Percentiles rank a stretch among this genome's conserved stretches.
phyloP scores from a whole-genome alignment of 495 filamentous ascomycete genomes.

The Penicillium canariense region DNA sequence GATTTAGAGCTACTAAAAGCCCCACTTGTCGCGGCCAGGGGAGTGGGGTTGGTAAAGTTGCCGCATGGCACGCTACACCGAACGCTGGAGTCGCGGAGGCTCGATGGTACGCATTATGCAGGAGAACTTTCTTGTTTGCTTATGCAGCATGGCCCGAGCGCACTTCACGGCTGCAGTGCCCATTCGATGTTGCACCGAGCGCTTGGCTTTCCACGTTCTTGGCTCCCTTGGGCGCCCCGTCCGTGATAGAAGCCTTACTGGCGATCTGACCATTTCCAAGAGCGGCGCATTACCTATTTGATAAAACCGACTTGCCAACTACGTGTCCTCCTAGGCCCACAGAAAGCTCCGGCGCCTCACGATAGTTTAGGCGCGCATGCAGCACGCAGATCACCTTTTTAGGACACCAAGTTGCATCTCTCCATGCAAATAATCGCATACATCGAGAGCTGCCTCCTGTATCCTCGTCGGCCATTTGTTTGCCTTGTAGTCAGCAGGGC shows the following conservation, averaged over 20 bases:
- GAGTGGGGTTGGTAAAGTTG: not conserved
- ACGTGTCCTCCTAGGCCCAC: not conserved
- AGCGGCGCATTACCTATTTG: not conserved
- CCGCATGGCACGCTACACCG: not conserved
- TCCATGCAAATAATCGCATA: constrained; percentile 1
- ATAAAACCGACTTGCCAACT: not conserved
- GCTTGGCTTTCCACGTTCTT: constrained; percentile 15
- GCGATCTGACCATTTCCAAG: not conserved
- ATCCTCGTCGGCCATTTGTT: not conserved
- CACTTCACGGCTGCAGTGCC: not conserved
- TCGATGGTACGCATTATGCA: constrained; percentile 25
- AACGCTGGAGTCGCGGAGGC: constrained; percentile 2
- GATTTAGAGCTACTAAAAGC: not conserved
- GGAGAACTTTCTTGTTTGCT: constrained; percentile 26
- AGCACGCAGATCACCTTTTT: not conserved
- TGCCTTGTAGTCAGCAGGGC: constrained; percentile 3
- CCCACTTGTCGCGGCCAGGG: not conserved
- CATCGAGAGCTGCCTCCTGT: not conserved
- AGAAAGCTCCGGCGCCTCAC: not conserved
- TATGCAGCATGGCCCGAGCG: not conserved
- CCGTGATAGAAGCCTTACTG: not conserved
- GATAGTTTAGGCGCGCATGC: not conserved
- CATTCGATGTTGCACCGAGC: not conserved
- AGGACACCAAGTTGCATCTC: not conserved
- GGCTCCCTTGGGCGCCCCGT: not conserved